Percentiles rank a stretch among this genome's conserved stretches.
These are phyloP conservation scores for Eucalyptus rudis DNA, from an alignment of 345 rosid genomes.

Conservation along the genomic window DNA sequence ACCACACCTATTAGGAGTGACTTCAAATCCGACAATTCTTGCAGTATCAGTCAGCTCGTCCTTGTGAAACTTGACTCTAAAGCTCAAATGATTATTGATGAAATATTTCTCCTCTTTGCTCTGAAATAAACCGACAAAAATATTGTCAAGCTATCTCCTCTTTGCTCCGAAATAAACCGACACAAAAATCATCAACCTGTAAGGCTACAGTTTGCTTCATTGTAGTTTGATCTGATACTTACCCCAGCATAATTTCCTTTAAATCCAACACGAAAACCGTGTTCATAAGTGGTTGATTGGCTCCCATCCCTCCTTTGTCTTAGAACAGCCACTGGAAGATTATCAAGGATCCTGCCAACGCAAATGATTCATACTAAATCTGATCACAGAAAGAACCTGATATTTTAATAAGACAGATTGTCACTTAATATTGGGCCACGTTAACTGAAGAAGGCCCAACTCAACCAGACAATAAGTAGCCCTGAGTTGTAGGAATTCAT, in stretches of 20 bases:
- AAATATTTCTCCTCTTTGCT: constrained; percentile 95
- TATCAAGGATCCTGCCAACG: constrained; percentile 74
- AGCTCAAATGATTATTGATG: constrained; percentile 91
- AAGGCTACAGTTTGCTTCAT: background rate
- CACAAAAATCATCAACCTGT: background rate
- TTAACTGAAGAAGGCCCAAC: background rate
- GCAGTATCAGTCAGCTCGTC: constrained; percentile 77
- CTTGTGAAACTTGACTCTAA: constrained; percentile 87
- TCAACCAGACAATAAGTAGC: background rate
- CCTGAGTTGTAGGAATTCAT: background rate
- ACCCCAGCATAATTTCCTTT: constrained; percentile 95
- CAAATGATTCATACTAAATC: background rate
- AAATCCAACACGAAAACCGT: constrained; percentile 92
- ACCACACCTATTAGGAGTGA: constrained; percentile 71
- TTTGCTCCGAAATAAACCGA: constrained; percentile 46
- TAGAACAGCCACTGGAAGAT: constrained; percentile 96
- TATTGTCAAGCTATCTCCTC: constrained; percentile 32
- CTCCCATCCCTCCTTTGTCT: constrained; percentile 91
- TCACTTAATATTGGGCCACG: background rate
- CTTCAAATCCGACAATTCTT: constrained; percentile 96
- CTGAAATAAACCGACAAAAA: constrained; percentile 12
- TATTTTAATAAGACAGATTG: background rate
- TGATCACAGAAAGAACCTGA: background rate
- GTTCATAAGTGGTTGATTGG: constrained; percentile 78
- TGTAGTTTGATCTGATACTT: constrained; percentile 3